phyloP scores from a whole-genome alignment of 352 stramenopile species.

The Pythium phragmiticola region DNA sequence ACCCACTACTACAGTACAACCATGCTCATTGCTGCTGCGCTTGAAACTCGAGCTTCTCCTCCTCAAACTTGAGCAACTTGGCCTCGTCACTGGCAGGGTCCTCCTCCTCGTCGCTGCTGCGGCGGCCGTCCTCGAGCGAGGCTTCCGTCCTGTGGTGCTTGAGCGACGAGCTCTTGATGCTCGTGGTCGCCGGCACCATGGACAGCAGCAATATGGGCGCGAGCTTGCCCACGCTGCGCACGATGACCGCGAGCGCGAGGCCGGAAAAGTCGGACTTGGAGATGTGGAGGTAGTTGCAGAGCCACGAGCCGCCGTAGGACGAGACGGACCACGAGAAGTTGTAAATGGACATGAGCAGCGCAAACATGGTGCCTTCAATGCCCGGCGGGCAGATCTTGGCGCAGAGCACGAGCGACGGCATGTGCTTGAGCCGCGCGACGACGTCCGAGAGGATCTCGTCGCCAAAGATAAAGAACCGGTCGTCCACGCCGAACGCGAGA shows the following conservation, averaged over 20 bases:
- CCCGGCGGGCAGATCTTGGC: conserved; percentile 94
- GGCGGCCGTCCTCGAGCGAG: conserved; percentile 31
- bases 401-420: conserved; percentile 95
- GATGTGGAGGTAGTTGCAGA: conserved; percentile 75
- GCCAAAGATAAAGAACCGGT: conserved; percentile 80
- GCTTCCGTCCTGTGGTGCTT: conserved; percentile 30
- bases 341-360: conserved; percentile 86
- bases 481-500: conserved; percentile 51
- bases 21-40: conserved; percentile 8
- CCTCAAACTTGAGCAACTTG: conserved; percentile 27
- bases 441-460: conserved; percentile 83
- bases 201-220: conserved; percentile 65
- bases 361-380: conserved; percentile 97
- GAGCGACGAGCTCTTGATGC: conserved; percentile 55
- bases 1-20: background rate
- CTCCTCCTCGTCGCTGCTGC: conserved; percentile 25
- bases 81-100: conserved; percentile 21
- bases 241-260: conserved; percentile 48
- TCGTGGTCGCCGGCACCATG: conserved; percentile 72
- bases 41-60: conserved; percentile 39
- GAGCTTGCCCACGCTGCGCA: conserved; percentile 66
- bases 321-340: conserved; percentile 82
- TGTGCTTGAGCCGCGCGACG: conserved; percentile 77
- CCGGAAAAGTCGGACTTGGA: conserved; percentile 73
- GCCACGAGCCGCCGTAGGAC: conserved; percentile 73